phyloP scores from a whole-genome alignment of 345 rosid species.

The Cochlearia excelsa region DNA sequence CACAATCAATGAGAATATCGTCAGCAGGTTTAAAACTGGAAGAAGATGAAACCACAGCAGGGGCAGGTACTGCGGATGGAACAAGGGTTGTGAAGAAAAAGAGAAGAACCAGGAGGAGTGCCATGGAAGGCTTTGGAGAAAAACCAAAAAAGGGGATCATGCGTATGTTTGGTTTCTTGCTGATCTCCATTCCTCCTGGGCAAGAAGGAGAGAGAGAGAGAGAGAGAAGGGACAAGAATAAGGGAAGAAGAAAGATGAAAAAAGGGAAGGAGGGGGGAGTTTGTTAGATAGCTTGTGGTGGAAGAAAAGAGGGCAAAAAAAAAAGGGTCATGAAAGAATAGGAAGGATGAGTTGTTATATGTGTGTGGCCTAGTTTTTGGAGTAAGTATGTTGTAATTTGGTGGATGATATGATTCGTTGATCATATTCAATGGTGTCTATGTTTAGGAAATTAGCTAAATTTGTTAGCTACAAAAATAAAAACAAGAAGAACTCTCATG shows the following conservation, averaged over 20 bases:
- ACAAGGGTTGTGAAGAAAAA: constrained; percentile 30
- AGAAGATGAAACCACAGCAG: constrained; percentile 19
- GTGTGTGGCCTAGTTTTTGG: constrained; percentile 12
- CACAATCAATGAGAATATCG: constrained; percentile 58
- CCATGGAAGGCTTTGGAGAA: constrained; percentile 35
- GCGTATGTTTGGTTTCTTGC: constrained; percentile 32
- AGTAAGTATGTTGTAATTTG: constrained; percentile 26
- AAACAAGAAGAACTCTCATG: constrained; percentile 3
- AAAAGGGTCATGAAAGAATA: constrained; percentile 36
- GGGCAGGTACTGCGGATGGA: constrained; percentile 14
- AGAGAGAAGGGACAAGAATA: constrained; percentile 35
- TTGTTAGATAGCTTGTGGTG: constrained; percentile 36
- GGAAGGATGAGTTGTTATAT: constrained; percentile 33
- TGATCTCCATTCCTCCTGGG: constrained; percentile 41
- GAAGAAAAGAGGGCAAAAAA: constrained; percentile 35
- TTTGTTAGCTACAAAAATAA: constrained; percentile 29
- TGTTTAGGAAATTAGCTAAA: constrained; percentile 31
- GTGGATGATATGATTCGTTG: constrained; percentile 28
- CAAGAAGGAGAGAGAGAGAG: constrained; percentile 27
- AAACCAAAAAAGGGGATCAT: constrained; percentile 31
- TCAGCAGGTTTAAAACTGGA: constrained; percentile 47
- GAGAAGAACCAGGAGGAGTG: constrained; percentile 46
- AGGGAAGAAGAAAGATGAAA: constrained; percentile 24
- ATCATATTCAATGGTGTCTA: constrained; percentile 25
- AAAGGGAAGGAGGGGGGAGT: constrained; percentile 29